Conservation (phyloP, 306 rosid genomes). For the Gleditsia sinensis region DNA sequence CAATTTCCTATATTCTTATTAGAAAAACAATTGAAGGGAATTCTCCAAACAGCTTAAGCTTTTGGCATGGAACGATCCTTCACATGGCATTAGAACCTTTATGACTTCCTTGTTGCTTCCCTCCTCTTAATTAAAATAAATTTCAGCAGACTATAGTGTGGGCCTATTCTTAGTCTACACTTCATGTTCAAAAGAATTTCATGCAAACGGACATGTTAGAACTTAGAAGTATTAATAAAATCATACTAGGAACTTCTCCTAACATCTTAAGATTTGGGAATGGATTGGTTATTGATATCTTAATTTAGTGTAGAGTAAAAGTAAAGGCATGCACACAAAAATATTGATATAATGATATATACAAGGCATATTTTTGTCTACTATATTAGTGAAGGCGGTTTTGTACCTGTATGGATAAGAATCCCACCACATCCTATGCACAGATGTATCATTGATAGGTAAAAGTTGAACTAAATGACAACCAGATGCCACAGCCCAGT, state of each 20-base stretch:
- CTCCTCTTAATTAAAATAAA: background rate
- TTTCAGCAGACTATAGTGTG: background rate
- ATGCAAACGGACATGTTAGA: background rate
- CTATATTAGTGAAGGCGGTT: constrained; percentile 6
- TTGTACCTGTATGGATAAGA: constrained; percentile 96
- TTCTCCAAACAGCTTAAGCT: background rate
- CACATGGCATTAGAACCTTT: background rate
- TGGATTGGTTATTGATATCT: background rate
- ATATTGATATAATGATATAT: background rate
- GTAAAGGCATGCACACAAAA: constrained; percentile 10
- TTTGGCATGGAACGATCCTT: background rate
- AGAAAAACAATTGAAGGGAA: background rate
- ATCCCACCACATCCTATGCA: constrained; percentile 97
- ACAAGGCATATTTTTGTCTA: background rate
- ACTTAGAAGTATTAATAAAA: background rate
- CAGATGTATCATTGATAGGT: constrained; percentile 97
- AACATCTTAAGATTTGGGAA: background rate
- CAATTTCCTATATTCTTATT: background rate
- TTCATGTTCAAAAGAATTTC: background rate
- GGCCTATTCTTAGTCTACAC: background rate
- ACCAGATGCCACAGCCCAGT: constrained; percentile 93
- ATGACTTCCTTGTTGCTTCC: background rate
- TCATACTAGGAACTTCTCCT: background rate
- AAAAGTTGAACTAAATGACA: constrained; percentile 94
- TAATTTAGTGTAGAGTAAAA: constrained; percentile 1